Conservation (phyloP, 768 basidiomycete species). For the Leccinum disarticulatum region DNA sequence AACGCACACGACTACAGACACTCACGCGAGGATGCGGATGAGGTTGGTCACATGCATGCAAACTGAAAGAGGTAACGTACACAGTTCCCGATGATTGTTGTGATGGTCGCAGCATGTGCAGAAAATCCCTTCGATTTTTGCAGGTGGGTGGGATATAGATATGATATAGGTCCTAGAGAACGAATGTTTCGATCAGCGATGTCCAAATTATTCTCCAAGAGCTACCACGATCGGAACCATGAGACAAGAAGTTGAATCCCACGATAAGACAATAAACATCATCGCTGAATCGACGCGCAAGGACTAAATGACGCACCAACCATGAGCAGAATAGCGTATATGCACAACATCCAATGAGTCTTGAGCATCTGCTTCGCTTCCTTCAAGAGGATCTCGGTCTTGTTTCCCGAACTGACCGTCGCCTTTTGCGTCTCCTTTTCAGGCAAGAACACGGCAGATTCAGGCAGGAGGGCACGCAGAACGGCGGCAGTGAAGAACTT, state of each 20-base stretch:
- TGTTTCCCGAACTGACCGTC: constrained; percentile 39
- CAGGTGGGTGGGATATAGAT: constrained; percentile 81
- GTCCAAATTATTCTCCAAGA: not conserved
- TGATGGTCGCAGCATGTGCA: not conserved
- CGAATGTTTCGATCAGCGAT: not conserved
- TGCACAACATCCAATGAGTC: constrained; percentile 76
- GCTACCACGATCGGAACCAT: constrained; percentile 47
- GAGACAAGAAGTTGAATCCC: constrained; percentile 79
- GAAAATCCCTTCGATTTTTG: constrained; percentile 60
- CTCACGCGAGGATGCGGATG: constrained; percentile 33
- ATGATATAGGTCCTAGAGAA: constrained; percentile 33
- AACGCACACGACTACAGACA: constrained; percentile 12
- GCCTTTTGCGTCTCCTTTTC: constrained; percentile 56
- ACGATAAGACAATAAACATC: too few species aligned
- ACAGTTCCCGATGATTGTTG: constrained; percentile 42
- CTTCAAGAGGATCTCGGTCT: constrained; percentile 68
- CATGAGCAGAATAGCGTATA: constrained; percentile 85
- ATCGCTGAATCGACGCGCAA: not conserved
- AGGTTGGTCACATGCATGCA: not conserved
- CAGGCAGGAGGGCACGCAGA: constrained; percentile 70
- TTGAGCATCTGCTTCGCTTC: constrained; percentile 79
- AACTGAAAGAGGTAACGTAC: constrained; percentile 33
- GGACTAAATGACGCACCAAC: constrained; percentile 38
- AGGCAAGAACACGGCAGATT: constrained; percentile 71
- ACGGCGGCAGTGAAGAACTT: constrained; percentile 69